Base-by-base conservation (phyloP, 2,329 filamentous ascomycete genomes). In the Sclerotinia minor region DNA sequence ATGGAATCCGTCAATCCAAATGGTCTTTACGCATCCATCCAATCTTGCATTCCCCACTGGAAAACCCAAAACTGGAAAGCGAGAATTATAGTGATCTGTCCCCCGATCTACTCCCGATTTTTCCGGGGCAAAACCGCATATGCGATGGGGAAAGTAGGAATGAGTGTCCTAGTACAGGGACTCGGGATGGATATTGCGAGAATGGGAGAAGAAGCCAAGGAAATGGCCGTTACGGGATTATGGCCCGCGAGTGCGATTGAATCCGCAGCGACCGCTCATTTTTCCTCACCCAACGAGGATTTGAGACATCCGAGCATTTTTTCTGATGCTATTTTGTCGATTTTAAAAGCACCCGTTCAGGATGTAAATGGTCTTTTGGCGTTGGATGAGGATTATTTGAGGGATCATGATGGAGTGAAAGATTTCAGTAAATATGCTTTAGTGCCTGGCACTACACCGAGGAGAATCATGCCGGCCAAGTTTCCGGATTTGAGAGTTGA, bases 121-220 rank as follows among this genome's bases (percentile, higher is more conserved):
- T 94, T 95, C 78, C 81, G 90, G 29, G 92, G 92, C 15, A 96
- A 96, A 83, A 91, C 92, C 1, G 91, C 90, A 19, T 96, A 96
- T 79, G 91, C 92, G 2, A 83, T 87, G 79, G 87, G 88, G 1
- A 95, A 95, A 76, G 84, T 94, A 3, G 91, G 83, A 55, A 96
- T 96, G 92, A 90, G 86, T 73, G 90, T 94, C 4, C 77, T 96
- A 55, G 92, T 90, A 0, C 92, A 92, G 76, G 92, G 92, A 0
- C 80, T 96, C 19, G 91, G 90, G 0, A 92, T 95, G 89, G 92
- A 96, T 73, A 92, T 91, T 76, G 80, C 85, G 71, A 81, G 92
- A 21, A 73, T 76, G 50, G 87, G 85, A 0, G 83, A 85, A 72
- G 72, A 75, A 44, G 87, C 84, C 0, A 83, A 85, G 72, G 81